Percentiles rank a stretch among this genome's conserved stretches.
Evolutionary conservation across 2,329 filamentous ascomycete species (phyloP).

Genomic region (Clathrospora elynae): DNA sequence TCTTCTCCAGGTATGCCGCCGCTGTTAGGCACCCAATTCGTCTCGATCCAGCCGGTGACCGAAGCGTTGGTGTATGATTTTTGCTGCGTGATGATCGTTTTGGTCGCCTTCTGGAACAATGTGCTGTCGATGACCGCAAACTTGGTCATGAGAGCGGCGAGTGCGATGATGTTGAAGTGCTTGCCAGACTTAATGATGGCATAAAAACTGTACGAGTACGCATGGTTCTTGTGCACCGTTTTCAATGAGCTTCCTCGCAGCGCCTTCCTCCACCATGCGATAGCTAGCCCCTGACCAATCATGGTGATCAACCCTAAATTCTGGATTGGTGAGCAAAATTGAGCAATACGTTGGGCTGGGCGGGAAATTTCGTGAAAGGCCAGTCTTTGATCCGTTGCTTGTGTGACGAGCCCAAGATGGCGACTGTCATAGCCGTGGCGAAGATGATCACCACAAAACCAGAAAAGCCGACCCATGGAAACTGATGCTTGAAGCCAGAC

Average conservation of each 20-base stretch:
- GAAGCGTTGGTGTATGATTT: slow-evolving; percentile 24
- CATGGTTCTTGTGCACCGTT: slow-evolving; percentile 28
- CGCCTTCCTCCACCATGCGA: slow-evolving; percentile 35
- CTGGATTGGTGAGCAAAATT: slow-evolving; percentile 34
- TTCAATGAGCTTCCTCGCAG: slow-evolving; percentile 26
- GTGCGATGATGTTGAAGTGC: slow-evolving; percentile 32
- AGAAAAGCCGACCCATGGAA: slow-evolving; percentile 30
- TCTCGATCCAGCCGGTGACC: slow-evolving; percentile 29
- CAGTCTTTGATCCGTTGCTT: slow-evolving; percentile 26
- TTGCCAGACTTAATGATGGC: slow-evolving; percentile 26
- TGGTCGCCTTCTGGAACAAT: slow-evolving; percentile 31
- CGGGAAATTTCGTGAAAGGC: slow-evolving; percentile 23
- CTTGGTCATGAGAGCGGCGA: slow-evolving; percentile 34
- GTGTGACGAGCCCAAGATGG: slow-evolving; percentile 20
- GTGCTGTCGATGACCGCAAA: slow-evolving; percentile 35
- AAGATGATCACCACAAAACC: slow-evolving; percentile 25
- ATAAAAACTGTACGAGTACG: slow-evolving; percentile 33
- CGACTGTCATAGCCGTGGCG: slow-evolving; percentile 26
- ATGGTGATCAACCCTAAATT: slow-evolving; percentile 31
- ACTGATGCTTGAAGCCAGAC: slow-evolving; percentile 29
- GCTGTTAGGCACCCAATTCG: slow-evolving; percentile 17
- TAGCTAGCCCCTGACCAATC: slow-evolving; percentile 31
- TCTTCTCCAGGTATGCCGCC: slow-evolving; percentile 30
- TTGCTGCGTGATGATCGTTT: slow-evolving; percentile 25
- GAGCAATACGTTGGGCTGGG: slow-evolving; percentile 34